Conservation (phyloP, 768 basidiomycete species). For the Tylopilus vinaceipallidus region DNA sequence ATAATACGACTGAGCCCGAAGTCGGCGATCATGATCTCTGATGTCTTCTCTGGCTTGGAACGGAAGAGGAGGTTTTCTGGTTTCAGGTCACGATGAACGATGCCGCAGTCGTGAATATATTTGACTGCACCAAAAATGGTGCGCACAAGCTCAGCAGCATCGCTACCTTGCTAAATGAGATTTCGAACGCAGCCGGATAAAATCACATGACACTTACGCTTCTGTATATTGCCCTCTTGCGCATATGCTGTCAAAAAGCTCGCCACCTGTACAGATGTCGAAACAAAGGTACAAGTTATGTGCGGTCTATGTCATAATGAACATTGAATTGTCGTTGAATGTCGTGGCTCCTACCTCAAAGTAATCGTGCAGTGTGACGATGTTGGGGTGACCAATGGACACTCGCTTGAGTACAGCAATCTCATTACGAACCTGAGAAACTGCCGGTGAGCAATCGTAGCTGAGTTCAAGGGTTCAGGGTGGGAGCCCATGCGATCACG, state of each 20-base stretch:
- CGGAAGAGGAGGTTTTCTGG: conserved; percentile 98
- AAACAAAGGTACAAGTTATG: conserved; percentile 94
- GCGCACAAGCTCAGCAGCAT: conserved; percentile 85
- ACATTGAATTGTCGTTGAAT: background rate
- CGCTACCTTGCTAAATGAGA: conserved; percentile 48
- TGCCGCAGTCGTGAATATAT: conserved; percentile 88
- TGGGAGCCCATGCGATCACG: background rate
- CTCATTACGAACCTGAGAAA: conserved; percentile 85
- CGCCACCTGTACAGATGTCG: conserved; percentile 95
- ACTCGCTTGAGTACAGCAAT: conserved; percentile 93
- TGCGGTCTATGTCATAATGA: conserved; percentile 54
- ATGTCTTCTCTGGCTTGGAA: conserved; percentile 73
- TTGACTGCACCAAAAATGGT: conserved; percentile 85
- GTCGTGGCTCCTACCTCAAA: conserved; percentile 65
- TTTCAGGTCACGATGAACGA: conserved; percentile 96
- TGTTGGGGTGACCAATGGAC: conserved; percentile 85
- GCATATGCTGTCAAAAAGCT: conserved; percentile 99
- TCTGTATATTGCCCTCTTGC: conserved; percentile 97
- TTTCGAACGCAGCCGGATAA: background rate
- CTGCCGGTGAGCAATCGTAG: conserved; percentile 8
- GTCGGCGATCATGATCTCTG: conserved; percentile 96
- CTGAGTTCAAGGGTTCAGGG: conserved; percentile 16
- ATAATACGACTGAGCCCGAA: conserved; percentile 92
- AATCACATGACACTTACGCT: conserved; percentile 50
- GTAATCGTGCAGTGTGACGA: conserved; percentile 94